Evolutionary conservation across 2,329 filamentous ascomycete genomes (phyloP), one percentile per base, ranked within the genome.

Genomic region (Acrocalymma vagum): DNA sequence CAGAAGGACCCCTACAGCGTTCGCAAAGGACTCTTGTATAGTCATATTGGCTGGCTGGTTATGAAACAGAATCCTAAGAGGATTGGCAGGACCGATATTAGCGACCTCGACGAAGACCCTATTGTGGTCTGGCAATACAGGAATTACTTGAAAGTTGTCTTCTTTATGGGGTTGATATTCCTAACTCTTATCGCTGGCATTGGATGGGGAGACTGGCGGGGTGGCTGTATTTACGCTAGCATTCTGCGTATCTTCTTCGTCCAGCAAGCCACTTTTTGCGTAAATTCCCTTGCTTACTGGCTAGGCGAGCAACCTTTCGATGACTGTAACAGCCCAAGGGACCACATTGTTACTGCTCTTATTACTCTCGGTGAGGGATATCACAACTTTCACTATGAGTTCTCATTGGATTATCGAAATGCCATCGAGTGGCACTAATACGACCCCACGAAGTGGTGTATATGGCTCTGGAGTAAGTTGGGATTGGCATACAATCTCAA

Each of bases 271-370:
- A 78, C 75, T 4, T 78, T 78, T 63, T 78, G 75, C 40, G 74
- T 78, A 53, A 78, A 78, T 59, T 75, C 71, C 8, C 68, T 78
- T 9, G 76, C 75, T n/a, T 76, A 78, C 56, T 78, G 73, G 72
- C 68, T 78, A n/a, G 76, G 76, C 13, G 69, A 72, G 38, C 69
- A 72, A 47, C 69, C 67, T 2, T 72, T 72, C 42, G 69, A 72
- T 40, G 69, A 72, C 44, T 57, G 66, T 8, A 62, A 69, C 31
- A 60, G 45, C 5, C 69, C 69, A 5, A 42, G 69, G 14, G 69
- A 72, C 36, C 67, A 71, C 34, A 51, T 70, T 11, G 23, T 72
- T 6, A 71, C 69, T 1, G 69, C 69, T 8, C 45, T 72, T 1
- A 63, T 71, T 6, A 72, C 69, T 0, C 66, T 72, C 33, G 69